phyloP scores from a whole-genome alignment of 441 rosid species.

The Arabidopsis hybrid region DNA sequence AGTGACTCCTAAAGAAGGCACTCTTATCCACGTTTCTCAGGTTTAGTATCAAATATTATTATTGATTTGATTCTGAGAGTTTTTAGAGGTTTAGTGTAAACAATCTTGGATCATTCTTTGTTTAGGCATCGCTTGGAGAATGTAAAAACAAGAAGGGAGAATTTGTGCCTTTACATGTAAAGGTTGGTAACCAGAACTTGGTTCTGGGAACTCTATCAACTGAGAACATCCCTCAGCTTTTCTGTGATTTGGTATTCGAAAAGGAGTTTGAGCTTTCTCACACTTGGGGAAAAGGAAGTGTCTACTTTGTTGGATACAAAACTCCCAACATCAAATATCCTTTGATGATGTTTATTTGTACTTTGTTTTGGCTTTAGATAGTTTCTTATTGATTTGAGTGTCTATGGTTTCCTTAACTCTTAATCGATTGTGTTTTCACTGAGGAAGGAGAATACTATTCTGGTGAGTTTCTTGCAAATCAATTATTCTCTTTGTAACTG shows the following conservation, averaged over 20 bases:
- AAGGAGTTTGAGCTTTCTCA: slow-evolving; percentile 88
- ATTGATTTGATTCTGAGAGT: background rate
- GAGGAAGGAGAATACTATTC: slow-evolving; percentile 20
- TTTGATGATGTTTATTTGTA: background rate
- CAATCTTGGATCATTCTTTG: background rate
- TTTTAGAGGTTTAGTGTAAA: background rate
- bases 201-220: slow-evolving; percentile 67
- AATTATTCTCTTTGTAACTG: background rate
- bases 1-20: slow-evolving; percentile 48
- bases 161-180: slow-evolving; percentile 56
- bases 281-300: slow-evolving; percentile 80
- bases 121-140: slow-evolving; percentile 82
- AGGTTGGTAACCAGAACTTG: slow-evolving; percentile 60
- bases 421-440: slow-evolving; percentile 24
- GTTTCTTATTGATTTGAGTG: background rate
- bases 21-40: slow-evolving; percentile 81
- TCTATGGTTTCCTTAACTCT: slow-evolving; percentile 25
- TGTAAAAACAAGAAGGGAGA: slow-evolving; percentile 63
- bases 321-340: slow-evolving; percentile 40
- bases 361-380: background rate
- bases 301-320: slow-evolving; percentile 72
- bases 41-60: slow-evolving; percentile 36
- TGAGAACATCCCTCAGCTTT: slow-evolving; percentile 60
- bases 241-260: slow-evolving; percentile 77
- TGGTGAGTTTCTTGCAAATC: slow-evolving; percentile 19